Base-by-base conservation (phyloP, 192 early-diverging fungal genomes). In the Piromyces sp. region DNA sequence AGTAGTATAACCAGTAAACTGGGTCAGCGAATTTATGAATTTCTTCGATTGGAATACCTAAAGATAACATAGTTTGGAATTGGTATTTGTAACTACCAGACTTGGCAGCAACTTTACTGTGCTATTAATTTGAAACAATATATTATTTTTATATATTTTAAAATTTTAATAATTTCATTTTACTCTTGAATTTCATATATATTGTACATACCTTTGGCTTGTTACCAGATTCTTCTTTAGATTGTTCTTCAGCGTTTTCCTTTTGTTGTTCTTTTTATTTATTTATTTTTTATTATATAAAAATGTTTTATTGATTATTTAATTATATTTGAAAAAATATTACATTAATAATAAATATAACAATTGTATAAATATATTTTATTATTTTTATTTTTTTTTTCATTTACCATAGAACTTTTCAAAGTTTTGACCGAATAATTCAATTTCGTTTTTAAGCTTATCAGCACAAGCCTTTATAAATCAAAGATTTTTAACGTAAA, bases 61-160 rank as follows among this genome's bases (percentile, higher is more conserved):
- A 92, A 79, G 89, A 87, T 83, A 91, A 91, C 96, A 99, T 95
- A 84, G 98, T 96, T 86, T 98, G 95, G 92, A 98, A 99, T 86
- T 98, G 97, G 84, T 96, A 97, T 84, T 92, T 94, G 78, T 89
- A 85, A 30, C 89, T 90, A 83, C 93, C 93, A 40, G 90, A 89
- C 89, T 99, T 99, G 84, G 96, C 93, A 19, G 89, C 92, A 30
- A 92, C 92, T 88, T 99, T 99, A 86, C 94, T 92, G 86, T 96
- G 94, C 29, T 83, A 30, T 28, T n/a, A 9, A 5, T 26, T 5
- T 22, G 1, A 51, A 51, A 13, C n/a, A 51, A 22, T 13, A 22
- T 22, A 13, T 5, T 22, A 51, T 51, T 51, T 51, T 22, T 5
- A 17, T 22, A 51, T 36, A 36, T 36, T 38, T 38, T 15, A 38